A percentile compares a stretch with the other conserved stretches of the same genome.
Conservation (phyloP, 2,329 filamentous ascomycete genomes). For the Tricladium varicosporioides region DNA sequence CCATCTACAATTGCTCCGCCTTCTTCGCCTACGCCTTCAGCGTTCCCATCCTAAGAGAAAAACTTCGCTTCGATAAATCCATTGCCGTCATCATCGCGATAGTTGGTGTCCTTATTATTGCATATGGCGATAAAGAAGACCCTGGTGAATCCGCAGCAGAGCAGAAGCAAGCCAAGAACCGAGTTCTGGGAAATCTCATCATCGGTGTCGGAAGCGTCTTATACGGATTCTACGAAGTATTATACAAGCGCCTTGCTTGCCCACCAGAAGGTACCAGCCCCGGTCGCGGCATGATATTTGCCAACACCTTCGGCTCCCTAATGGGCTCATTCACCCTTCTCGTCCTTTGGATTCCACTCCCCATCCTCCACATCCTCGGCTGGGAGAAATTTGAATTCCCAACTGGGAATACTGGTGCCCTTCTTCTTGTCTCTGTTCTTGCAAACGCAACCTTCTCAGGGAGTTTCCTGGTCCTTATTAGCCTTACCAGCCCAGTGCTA, state of each 20-base stretch:
- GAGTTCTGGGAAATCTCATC: slow-evolving; percentile 82
- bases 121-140: slow-evolving; percentile 75
- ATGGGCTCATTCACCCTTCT: slow-evolving; percentile 84
- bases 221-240: slow-evolving; percentile 94
- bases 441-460: slow-evolving; percentile 93
- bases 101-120: slow-evolving; percentile 86
- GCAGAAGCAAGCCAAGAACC: slow-evolving; percentile 57
- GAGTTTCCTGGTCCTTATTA: slow-evolving; percentile 89
- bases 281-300: slow-evolving; percentile 91
- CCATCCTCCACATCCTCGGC: slow-evolving; percentile 74
- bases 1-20: slow-evolving; percentile 98
- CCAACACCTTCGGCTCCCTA: slow-evolving; percentile 84
- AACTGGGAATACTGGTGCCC: slow-evolving; percentile 71
- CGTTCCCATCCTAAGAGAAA: slow-evolving; percentile 84
- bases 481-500: slow-evolving; percentile 86
- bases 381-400: slow-evolving; percentile 84
- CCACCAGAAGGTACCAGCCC: slow-evolving; percentile 85
- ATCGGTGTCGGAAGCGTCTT: slow-evolving; percentile 89
- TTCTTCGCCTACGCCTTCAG: slow-evolving; percentile 99
- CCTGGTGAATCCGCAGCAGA: slow-evolving; percentile 48
- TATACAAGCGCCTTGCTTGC: slow-evolving; percentile 92
- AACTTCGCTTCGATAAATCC: slow-evolving; percentile 79
- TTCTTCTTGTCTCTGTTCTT: slow-evolving; percentile 76
- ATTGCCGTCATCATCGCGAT: slow-evolving; percentile 86
- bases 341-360: slow-evolving; percentile 90